Percentiles rank a stretch among this genome's conserved stretches.
phyloP scores from a whole-genome alignment of 1,284 basidiomycete genomes.

The Pseudozyma tsukubaensis region DNA sequence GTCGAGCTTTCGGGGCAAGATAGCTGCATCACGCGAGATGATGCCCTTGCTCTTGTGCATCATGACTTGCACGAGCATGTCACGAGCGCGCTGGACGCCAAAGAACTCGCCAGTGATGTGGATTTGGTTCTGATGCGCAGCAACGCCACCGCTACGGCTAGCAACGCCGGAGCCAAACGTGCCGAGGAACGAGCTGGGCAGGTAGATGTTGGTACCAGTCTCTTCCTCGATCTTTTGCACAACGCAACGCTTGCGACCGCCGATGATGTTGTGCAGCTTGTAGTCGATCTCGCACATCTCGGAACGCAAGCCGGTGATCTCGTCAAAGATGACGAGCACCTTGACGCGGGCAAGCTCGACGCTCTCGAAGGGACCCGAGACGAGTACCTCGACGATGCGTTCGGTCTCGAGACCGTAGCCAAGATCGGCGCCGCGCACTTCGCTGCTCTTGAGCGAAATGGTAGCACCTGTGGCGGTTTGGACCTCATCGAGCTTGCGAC shows the following conservation, averaged over 20 bases:
- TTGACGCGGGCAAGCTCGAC: conserved; percentile 91
- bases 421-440: conserved; percentile 56
- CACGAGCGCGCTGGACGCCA: conserved; percentile 90
- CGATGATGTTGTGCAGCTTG: conserved; percentile 91
- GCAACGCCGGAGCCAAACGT: conserved; percentile 72
- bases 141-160: conserved; percentile 70
- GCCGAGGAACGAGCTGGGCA: conserved; percentile 88
- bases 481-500: conserved; percentile 88
- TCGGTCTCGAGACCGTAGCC: conserved; percentile 87
- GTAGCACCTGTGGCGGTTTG: conserved; percentile 86
- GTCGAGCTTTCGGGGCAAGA: conserved; percentile 94
- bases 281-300: conserved; percentile 94
- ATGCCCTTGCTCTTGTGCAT: conserved; percentile 90
- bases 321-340: conserved; percentile 91
- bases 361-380: conserved; percentile 85
- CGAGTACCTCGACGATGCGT: conserved; percentile 88
- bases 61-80: conserved; percentile 91
- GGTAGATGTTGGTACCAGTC: conserved; percentile 95
- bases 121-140: conserved; percentile 78
- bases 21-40: conserved; percentile 90
- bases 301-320: conserved; percentile 77
- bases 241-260: conserved; percentile 86
- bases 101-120: conserved; percentile 99
- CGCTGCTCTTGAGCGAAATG: conserved; percentile 78
- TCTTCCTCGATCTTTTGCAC: conserved; percentile 96